Conservation (phyloP, 345 rosid genomes). For the Euclidium syriacum region DNA sequence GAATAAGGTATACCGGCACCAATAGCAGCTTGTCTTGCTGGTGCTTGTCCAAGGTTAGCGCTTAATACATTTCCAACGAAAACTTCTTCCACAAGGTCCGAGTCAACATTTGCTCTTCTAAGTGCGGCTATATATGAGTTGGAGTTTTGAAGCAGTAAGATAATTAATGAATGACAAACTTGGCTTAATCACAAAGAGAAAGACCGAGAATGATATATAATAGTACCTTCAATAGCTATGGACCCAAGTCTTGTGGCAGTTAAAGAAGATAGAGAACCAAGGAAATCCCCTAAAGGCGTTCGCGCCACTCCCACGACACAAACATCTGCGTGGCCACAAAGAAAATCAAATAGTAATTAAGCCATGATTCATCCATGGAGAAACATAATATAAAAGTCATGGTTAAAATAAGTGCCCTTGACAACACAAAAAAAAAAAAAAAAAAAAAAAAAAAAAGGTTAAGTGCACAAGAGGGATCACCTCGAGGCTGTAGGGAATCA, state of each 20-base stretch:
- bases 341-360: conserved; percentile 7
- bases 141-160: conserved; percentile 2
- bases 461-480: too few species aligned
- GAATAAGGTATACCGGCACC: conserved; percentile 92
- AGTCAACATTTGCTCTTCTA: conserved; percentile 70
- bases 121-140: conserved; percentile 71
- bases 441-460: background rate
- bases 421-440: background rate
- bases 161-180: conserved; percentile 2
- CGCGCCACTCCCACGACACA: conserved; percentile 93
- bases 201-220: too few species aligned
- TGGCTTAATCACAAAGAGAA: background rate
- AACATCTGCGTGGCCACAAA: conserved; percentile 65
- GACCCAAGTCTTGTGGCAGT: conserved; percentile 86
- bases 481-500: conserved; percentile 46
- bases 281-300: conserved; percentile 84
- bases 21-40: conserved; percentile 95
- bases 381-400: too few species aligned
- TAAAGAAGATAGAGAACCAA: conserved; percentile 78
- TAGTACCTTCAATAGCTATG: conserved; percentile 57
- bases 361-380: conserved; percentile 6
- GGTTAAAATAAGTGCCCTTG: too few species aligned
- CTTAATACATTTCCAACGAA: conserved; percentile 90
- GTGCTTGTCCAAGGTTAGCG: conserved; percentile 99
- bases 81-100: conserved; percentile 88